A percentile compares a stretch with the other conserved stretches of the same genome.
phyloP scores from a whole-genome alignment of 257 asterid genomes.

The Solanum ossicruentum region DNA sequence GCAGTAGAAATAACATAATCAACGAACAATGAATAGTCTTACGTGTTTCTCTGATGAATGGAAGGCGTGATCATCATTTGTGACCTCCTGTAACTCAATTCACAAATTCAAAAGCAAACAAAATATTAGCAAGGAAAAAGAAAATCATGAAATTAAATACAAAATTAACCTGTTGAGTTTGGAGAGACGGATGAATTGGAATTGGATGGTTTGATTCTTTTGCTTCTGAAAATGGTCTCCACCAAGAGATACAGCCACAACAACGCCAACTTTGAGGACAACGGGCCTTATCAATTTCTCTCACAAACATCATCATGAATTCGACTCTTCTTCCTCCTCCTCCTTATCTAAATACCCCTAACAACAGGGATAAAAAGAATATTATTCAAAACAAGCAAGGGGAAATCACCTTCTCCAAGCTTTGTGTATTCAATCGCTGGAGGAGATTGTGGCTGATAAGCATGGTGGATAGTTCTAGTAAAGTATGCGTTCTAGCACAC shows the following conservation, averaged over 20 bases:
- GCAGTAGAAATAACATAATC: no score
- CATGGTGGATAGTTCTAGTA: not conserved
- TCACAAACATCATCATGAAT: not conserved
- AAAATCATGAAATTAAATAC: not conserved
- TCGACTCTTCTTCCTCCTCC: not conserved
- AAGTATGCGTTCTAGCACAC: not conserved
- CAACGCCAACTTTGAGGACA: slow-evolving; percentile 56
- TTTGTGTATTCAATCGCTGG: not conserved
- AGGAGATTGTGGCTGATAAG: not conserved
- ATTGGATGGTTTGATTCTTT: slow-evolving; percentile 18
- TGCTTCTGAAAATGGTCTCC: slow-evolving; percentile 44
- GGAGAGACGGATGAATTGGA: slow-evolving; percentile 18
- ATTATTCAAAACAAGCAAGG: not conserved
- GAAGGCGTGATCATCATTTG: slow-evolving; percentile 13
- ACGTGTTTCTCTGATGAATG: not conserved
- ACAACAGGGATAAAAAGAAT: not conserved
- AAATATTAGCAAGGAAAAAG: not conserved
- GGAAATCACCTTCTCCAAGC: not conserved
- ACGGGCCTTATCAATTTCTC: slow-evolving; percentile 19
- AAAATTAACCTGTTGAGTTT: slow-evolving; percentile 31
- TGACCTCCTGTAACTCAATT: slow-evolving; percentile 7
- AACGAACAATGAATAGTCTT: no score
- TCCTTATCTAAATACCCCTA: not conserved
- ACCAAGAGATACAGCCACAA: slow-evolving; percentile 60
- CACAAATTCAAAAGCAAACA: not conserved